These are phyloP conservation scores for Hymenoscyphus scutula DNA, from an alignment of 2,329 filamentous ascomycete species.

Conservation along the genomic window DNA sequence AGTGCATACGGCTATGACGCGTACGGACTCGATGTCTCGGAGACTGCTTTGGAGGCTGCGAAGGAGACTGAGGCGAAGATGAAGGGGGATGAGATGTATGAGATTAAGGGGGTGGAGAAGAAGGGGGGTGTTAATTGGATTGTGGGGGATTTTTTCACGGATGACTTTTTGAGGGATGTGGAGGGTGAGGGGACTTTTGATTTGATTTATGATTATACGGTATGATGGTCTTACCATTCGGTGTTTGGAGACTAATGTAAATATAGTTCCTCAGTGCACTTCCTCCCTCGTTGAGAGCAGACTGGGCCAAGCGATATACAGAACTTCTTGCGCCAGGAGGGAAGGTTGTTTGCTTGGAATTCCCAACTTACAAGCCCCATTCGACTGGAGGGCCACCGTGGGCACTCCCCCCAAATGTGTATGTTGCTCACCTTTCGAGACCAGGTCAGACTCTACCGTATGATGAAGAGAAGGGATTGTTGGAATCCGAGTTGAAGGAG, in stretches of 20 bases:
- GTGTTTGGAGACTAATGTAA: neutral
- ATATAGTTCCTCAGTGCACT: conserved; percentile 61
- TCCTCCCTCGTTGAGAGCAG: conserved; percentile 49
- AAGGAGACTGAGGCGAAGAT: conserved; percentile 41
- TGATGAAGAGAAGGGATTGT: conserved; percentile 50
- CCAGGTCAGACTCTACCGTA: conserved; percentile 69
- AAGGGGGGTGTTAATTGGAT: conserved; percentile 56
- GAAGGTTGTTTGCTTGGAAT: conserved; percentile 68
- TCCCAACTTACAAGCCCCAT: conserved; percentile 69
- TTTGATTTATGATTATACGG: conserved; percentile 63
- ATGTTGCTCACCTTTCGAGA: conserved; percentile 66
- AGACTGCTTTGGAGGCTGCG: conserved; percentile 45
- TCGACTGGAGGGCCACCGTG: conserved; percentile 69
- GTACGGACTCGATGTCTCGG: conserved; percentile 62
- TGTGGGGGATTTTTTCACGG: conserved; percentile 64
- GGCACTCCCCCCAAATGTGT: conserved; percentile 65
- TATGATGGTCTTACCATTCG: conserved; percentile 36
- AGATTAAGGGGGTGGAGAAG: conserved; percentile 42
- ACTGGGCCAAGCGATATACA: conserved; percentile 53
- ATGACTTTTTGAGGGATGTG: conserved; percentile 51
- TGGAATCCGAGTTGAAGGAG: conserved; percentile 45
- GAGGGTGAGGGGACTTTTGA: conserved; percentile 55
- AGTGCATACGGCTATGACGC: conserved; percentile 74
- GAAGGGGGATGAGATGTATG: conserved; percentile 44
- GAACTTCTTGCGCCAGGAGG: conserved; percentile 50